Base-by-base conservation (phyloP, 2,329 filamentous ascomycete genomes). In the Curvularia spicifera region DNA sequence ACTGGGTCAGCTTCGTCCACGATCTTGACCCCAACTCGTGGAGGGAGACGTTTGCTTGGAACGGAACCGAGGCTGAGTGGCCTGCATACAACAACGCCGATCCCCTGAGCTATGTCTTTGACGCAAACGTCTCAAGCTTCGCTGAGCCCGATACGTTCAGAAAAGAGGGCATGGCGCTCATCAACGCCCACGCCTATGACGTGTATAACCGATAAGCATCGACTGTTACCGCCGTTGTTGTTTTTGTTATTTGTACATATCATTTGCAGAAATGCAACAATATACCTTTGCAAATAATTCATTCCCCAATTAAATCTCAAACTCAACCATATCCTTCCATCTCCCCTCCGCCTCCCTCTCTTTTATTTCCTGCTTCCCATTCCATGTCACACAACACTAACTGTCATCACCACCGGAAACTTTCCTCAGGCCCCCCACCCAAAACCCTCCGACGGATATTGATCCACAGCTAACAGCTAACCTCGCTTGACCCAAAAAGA, bases 1-100 rank as follows among this genome's bases (percentile, higher is more conserved):
- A 71, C 51, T 83, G 81, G 81, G 76, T 77, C 3, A 75, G 71
- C 20, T 83, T 83, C 65, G 75, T 83, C 13, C 79, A 79, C 53
- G 72, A 75, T n/a, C 53, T 69, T 29, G 67, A 73, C 35, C 71
- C 71, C 1, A 71, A 68, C 59, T 56, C 60, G 18, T 72, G 67
- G 67, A 65, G 70, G 26, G 45, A 66, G 39, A 51, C 57, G 10
- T 46, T 43, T 18, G 60, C 40, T 6, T 64, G 63, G 68, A 65
- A 59, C 31, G 59, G 65, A 8, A 65, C 58, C 12, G 71, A 57
- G 65, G 69, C 58, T 48, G 54, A 68, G 10, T 83, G 81, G 81
- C 78, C 79, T 0, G 59, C 53, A 49, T 83, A 83, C 61, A 68
- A 69, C 26, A 56, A 71, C 0, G 66, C 65, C 0, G 58, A 71